Conservation (phyloP, 352 stramenopile species). For the Globisporangium paroecandrum region DNA sequence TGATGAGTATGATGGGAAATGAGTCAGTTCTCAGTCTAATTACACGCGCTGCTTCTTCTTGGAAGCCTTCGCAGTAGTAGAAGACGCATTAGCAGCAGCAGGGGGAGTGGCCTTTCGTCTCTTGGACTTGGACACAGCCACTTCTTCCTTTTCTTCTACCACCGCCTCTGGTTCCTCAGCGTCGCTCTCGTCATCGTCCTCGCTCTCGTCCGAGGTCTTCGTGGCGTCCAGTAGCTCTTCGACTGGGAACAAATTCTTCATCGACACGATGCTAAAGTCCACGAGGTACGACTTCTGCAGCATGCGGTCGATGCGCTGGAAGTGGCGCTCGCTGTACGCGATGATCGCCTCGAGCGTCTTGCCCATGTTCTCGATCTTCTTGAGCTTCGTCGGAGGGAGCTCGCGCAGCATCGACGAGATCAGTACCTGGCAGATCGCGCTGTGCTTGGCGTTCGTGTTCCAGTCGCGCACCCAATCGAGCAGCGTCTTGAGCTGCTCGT, state of each 20-base stretch:
- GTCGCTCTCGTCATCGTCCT: conserved; percentile 31
- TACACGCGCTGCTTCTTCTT: conserved; percentile 54
- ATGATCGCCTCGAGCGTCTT: conserved; percentile 92
- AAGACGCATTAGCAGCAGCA: not conserved
- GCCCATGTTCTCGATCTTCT: conserved; percentile 61
- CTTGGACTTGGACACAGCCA: conserved; percentile 16
- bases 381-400: conserved; percentile 55
- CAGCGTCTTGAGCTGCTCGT: conserved; percentile 87
- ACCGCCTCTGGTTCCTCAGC: not conserved
- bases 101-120: conserved; percentile 4
- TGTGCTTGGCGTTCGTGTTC: conserved; percentile 97
- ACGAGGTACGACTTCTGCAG: conserved; percentile 96
- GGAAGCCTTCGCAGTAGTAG: conserved; percentile 10
- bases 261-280: conserved; percentile 90
- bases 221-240: conserved; percentile 16
- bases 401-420: conserved; percentile 88
- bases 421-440: conserved; percentile 91
- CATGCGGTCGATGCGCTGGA: conserved; percentile 95
- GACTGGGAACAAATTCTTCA: conserved; percentile 78
- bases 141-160: conserved; percentile 22
- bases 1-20: not conserved
- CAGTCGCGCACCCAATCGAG: conserved; percentile 95
- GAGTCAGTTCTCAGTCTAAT: conserved; percentile 19
- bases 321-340: conserved; percentile 97
- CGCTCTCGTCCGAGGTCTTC: conserved; percentile 34